phyloP scores from a whole-genome alignment of 2,329 filamentous ascomycete genomes.

The Venturia nashicola region DNA sequence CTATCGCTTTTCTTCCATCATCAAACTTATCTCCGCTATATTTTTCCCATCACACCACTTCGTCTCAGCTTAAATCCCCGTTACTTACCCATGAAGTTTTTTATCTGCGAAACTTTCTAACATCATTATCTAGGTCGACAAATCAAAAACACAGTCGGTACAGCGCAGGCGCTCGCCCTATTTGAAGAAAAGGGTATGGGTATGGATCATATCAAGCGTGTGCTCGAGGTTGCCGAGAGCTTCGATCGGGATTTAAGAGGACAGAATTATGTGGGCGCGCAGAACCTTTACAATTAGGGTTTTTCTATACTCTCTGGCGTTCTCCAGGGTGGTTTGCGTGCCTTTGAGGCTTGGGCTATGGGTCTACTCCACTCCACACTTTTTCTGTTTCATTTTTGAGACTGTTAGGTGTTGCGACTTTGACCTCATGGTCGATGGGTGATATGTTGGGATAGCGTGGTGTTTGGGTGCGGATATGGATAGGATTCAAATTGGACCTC shows the following conservation, averaged over 20 bases:
- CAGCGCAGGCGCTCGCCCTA: conserved; percentile 70
- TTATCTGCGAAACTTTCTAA: conserved; percentile 5
- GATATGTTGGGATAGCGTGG: not conserved
- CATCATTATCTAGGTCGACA: conserved; percentile 25
- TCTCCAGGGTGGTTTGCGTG: not conserved
- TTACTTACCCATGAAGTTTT: too few species aligned
- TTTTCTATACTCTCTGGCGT: too few species aligned
- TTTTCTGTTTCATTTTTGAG: not conserved
- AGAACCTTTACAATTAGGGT: conserved; percentile 59
- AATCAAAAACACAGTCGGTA: conserved; percentile 83
- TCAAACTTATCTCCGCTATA: too few species aligned
- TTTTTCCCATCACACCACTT: too few species aligned
- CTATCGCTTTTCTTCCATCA: not conserved
- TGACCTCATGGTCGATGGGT: not conserved
- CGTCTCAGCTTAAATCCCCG: not conserved
- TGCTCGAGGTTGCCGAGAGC: conserved; percentile 71
- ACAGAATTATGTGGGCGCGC: conserved; percentile 66
- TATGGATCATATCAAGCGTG: conserved; percentile 69
- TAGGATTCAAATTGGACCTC: not conserved
- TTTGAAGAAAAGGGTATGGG: conserved; percentile 58
- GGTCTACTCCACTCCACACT: too few species aligned
- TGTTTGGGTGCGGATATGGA: not conserved
- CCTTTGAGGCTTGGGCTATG: not conserved
- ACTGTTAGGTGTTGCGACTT: not conserved
- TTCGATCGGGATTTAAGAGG: conserved; percentile 79